These are phyloP conservation scores for Chrysosporium queenslandicum DNA, from an alignment of 2,329 filamentous ascomycete species.

Conservation along the genomic window DNA sequence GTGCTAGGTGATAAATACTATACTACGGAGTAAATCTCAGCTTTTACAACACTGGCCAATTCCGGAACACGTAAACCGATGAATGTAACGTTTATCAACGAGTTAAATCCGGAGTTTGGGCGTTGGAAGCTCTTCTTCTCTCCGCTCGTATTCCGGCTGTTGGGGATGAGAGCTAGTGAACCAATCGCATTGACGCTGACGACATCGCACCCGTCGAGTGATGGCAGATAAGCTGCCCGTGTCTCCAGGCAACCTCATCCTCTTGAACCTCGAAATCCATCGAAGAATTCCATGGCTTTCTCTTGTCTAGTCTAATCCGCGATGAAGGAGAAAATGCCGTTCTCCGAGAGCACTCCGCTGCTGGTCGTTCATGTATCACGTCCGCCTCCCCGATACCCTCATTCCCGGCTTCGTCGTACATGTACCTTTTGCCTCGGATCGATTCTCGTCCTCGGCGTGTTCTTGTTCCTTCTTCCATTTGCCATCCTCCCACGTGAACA, in stretches of 20 bases:
- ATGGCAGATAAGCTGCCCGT: not conserved
- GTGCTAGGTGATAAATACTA: no score
- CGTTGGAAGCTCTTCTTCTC: not conserved
- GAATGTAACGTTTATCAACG: no score
- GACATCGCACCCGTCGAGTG: not conserved
- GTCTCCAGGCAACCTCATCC: not conserved
- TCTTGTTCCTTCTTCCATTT: conserved; percentile 35
- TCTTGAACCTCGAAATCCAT: not conserved
- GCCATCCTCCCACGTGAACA: conserved; percentile 31
- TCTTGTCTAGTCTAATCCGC: not conserved
- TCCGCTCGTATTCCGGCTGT: not conserved
- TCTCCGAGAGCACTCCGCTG: conserved; percentile 35
- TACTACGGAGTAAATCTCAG: no score
- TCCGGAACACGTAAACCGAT: no score
- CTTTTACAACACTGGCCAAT: no score
- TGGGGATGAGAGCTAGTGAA: not conserved
- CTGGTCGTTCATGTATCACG: conserved; percentile 34
- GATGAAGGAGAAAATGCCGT: conserved; percentile 34
- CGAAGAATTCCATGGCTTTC: conserved; percentile 1
- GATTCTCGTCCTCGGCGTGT: conserved; percentile 30
- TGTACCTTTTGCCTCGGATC: conserved; percentile 34
- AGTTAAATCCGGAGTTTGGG: not conserved
- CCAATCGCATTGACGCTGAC: not conserved
- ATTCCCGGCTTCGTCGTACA: conserved; percentile 33
- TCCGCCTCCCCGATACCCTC: conserved; percentile 34